Evolutionary conservation across 106 monocot species (phyloP), one percentile per base, ranked within the genome.

Genomic region (Platanthera guangdongensis): DNA sequence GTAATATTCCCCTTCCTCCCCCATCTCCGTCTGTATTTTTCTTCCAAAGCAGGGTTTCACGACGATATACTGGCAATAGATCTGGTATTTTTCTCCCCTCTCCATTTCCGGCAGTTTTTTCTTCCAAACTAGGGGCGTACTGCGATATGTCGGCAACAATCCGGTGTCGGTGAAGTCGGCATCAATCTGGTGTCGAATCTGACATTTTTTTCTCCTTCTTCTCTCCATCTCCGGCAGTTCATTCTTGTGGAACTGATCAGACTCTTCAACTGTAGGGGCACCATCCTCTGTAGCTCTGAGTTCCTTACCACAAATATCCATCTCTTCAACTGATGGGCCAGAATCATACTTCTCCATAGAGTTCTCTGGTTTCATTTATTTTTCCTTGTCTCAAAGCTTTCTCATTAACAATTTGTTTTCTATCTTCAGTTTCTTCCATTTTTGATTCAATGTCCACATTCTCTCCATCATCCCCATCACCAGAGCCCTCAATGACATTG

Each of bases 271-370:
- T 76, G 32, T 28, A 78, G 51, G 55, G 21, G 74, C 54, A 63
- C 45, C 57, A 72, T 87, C 92, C n/a, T 92, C 82, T 62, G 85
- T 95, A 19, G 92, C 92, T 86, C 88, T 88, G 21, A 95, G 68
- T 53, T 95, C 95, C 78, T 72, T 87, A 19, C 65, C 74, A 13
- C 73, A 60, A 15, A 75, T 15, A 51, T 95, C 83, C 53, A 68
- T 83, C 62, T 90, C 92, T 68, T 90, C 83, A 14, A 90, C 82
- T 13, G 92, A 83, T 39, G 90, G 78, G 16, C 95, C 95, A 4
- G 84, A 78, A 46, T 95, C 92, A 74, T 92, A 92, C 59, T 95
- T 95, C 65, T 95, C 95, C 22, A 55, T 48, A 50, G 76, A 63
- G 59, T 73, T 81, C 19, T 87, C 78, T 39, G 71, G 76, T 74